phyloP scores from a whole-genome alignment of 495 filamentous ascomycete species.

The Pseudoneurospora amorphoporcata region DNA sequence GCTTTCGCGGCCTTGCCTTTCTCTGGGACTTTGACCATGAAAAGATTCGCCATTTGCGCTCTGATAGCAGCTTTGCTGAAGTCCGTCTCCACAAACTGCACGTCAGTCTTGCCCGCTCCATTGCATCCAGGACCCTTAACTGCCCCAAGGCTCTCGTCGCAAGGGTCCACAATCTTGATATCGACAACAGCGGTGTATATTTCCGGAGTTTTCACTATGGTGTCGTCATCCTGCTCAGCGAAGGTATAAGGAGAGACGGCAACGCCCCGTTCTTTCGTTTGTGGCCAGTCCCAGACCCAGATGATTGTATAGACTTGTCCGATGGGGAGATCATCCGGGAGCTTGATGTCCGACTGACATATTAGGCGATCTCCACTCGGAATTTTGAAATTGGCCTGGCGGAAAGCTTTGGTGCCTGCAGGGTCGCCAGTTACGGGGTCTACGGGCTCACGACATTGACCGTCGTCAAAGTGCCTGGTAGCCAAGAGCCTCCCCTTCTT shows the following conservation, averaged over 20 bases:
- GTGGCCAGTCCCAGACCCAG: constrained; percentile 90
- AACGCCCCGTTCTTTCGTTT: constrained; percentile 20
- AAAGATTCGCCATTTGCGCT: constrained; percentile 25
- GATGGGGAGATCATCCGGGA: constrained; percentile 46
- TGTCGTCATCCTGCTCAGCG: constrained; percentile 24
- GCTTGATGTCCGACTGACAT: constrained; percentile 68
- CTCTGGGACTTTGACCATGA: constrained; percentile 25
- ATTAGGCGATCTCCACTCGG: constrained; percentile 39
- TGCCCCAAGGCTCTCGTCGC: constrained; percentile 19
- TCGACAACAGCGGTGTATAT: constrained; percentile 80
- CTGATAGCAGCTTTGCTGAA: constrained; percentile 20
- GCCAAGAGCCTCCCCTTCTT: constrained; percentile 61
- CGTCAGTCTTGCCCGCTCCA: constrained; percentile 6
- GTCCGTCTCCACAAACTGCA: constrained; percentile 20
- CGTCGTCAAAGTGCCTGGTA: constrained; percentile 70
- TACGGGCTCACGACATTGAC: constrained; percentile 66
- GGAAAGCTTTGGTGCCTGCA: constrained; percentile 40
- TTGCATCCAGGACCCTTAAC: constrained; percentile 19
- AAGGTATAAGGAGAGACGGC: constrained; percentile 18
- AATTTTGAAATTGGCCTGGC: constrained; percentile 34
- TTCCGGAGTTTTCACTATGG: constrained; percentile 42
- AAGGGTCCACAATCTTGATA: constrained; percentile 43
- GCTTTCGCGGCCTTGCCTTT: constrained; percentile 12
- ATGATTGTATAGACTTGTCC: constrained; percentile 62
- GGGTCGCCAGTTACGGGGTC: constrained; percentile 7